Evolutionary conservation across 2,329 filamentous ascomycete species (phyloP).

Genomic region (Zarea fungicola): DNA sequence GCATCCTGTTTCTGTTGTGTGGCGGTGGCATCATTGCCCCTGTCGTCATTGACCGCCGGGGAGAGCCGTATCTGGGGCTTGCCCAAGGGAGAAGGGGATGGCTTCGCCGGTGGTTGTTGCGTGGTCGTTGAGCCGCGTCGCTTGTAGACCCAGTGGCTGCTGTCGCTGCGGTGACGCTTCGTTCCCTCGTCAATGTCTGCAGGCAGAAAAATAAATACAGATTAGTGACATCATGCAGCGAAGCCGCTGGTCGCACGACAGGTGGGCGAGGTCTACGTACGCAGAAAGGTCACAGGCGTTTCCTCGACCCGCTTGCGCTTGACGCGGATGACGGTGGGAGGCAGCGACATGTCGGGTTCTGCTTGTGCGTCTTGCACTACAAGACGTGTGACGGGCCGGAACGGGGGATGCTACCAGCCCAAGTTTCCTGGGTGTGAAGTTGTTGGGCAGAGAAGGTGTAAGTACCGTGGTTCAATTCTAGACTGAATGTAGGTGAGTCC

Average conservation of each 20-base stretch:
- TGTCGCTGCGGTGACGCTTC: conserved; percentile 48
- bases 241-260: not conserved
- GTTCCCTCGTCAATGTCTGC: conserved; percentile 47
- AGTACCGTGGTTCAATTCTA: too few species aligned
- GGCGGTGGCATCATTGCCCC: not conserved
- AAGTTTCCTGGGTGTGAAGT: too few species aligned
- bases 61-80: conserved; percentile 46
- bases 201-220: not conserved
- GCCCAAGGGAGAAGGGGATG: conserved; percentile 18
- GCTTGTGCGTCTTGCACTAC: too few species aligned
- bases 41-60: conserved; percentile 34
- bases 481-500: too few species aligned
- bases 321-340: conserved; percentile 54
- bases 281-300: conserved; percentile 50
- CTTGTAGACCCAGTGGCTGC: conserved; percentile 49
- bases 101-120: conserved; percentile 21
- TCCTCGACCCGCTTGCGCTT: conserved; percentile 56
- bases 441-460: too few species aligned
- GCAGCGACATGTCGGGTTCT: conserved; percentile 48
- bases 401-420: too few species aligned
- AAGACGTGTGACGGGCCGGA: too few species aligned
- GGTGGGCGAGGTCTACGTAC: conserved; percentile 35
- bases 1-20: conserved; percentile 12
- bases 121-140: conserved; percentile 36
- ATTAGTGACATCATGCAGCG: conserved; percentile 1